Evolutionary conservation across 1,284 basidiomycete genomes (phyloP), one percentile per base, ranked within the genome.

Genomic region (Naganishia sp.): DNA sequence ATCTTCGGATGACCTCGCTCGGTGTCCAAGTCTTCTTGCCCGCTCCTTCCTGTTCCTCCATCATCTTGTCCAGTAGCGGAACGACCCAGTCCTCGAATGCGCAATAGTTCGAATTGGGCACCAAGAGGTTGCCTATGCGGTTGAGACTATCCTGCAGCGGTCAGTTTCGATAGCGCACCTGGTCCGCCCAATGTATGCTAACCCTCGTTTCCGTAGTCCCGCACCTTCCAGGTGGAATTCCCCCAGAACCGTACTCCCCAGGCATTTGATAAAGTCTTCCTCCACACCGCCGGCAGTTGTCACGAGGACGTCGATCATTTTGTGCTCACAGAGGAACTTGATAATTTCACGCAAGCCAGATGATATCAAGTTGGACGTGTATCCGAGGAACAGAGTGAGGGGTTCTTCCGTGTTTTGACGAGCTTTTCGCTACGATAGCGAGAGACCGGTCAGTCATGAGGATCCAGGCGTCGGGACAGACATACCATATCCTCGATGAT

Each of bases 91-190:
- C 95, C 80, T 99, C 96, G 72, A 99, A 99, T 75, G 91, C 90
- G 86, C 96, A 98, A 80, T 99, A 99, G 77, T 99, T 99, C 74
- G 97, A 94, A 77, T 99, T 99, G 15, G 96, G 96, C 1, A 99
- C 88, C 64, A 99, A 82, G 47, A 99, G 85, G 75, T 99, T 99
- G n/a, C 96, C 96, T 70, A 99, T 95, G 35, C 96, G 87, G 75
- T 99, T 99, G 83, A 99, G 87, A 23, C 78, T 80, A 67, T 11
- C 11, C 2, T 57, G 52, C 15, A 52, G 25, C 10, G 11, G n/a
- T 56, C 35, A 51, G 47, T 21, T 15, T 25, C 21, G 6, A 28
- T 28, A 10, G 41, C 15, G 25, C 17, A 17, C 11, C 21, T 3
- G 25, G 11, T 1, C n/a, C 23, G 31, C 41, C 17, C 15, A 42